phyloP scores from a whole-genome alignment of 2,329 filamentous ascomycete genomes.

The Coniochaeta prunicola region DNA sequence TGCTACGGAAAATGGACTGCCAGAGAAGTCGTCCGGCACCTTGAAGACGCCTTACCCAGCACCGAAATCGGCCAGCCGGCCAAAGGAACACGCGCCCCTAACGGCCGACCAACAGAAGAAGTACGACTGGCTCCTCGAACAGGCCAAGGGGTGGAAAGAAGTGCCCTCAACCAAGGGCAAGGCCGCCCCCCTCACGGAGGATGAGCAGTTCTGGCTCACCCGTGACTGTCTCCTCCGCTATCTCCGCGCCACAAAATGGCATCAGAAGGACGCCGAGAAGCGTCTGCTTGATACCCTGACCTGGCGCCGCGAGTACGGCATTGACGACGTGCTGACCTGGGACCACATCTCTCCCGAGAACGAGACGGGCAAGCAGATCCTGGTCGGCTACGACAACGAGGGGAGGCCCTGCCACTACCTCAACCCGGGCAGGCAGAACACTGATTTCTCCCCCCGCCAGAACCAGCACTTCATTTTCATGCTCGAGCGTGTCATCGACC shows the following conservation, averaged over 20 bases:
- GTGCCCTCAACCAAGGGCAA: constrained; percentile 54
- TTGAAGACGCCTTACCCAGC: constrained; percentile 41
- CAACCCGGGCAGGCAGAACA: constrained; percentile 87
- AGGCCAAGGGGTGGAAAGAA: constrained; percentile 63
- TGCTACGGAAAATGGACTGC: background rate
- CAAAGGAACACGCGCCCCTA: constrained; percentile 50
- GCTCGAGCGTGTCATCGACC: constrained; percentile 81
- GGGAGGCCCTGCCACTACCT: constrained; percentile 87
- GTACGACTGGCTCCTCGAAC: constrained; percentile 68
- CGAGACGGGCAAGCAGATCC: constrained; percentile 90
- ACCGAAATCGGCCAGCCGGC: constrained; percentile 50
- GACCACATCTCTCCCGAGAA: constrained; percentile 92
- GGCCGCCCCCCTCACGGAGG: constrained; percentile 62
- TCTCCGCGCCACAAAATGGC: constrained; percentile 90
- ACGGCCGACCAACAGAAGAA: constrained; percentile 73
- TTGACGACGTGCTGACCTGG: constrained; percentile 62
- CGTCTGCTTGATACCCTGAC: constrained; percentile 74
- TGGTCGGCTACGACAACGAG: constrained; percentile 80
- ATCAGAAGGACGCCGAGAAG: constrained; percentile 64
- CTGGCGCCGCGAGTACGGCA: constrained; percentile 88
- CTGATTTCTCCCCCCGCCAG: constrained; percentile 75
- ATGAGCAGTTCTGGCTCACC: constrained; percentile 84
- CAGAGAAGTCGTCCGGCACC: background rate
- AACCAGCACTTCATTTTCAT: constrained; percentile 94
- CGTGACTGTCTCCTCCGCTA: constrained; percentile 89